Evolutionary conservation across 805 yeast genomes (phyloP).

Genomic region (Jamesozyma hellenica): DNA sequence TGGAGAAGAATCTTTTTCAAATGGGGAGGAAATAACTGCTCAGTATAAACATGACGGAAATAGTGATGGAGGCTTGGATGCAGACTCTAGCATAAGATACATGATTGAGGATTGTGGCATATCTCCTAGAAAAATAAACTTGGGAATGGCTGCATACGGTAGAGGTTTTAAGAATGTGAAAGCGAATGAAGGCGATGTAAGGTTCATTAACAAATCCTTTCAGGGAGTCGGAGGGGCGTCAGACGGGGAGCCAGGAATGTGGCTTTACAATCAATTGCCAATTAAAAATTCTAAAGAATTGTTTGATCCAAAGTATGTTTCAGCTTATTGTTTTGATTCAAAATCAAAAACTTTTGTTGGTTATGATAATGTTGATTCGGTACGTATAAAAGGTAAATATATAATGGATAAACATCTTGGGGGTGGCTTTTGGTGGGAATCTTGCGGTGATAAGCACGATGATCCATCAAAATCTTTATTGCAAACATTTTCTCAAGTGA

Average conservation of each 20-base stretch:
- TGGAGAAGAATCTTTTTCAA: conserved; percentile 9
- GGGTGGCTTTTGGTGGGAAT: conserved; percentile 96
- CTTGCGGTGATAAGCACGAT: conserved; percentile 54
- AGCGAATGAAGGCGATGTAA: conserved; percentile 19
- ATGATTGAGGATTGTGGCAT: conserved; percentile 37
- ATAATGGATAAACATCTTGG: conserved; percentile 42
- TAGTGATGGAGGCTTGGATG: conserved; percentile 33
- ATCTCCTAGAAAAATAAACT: conserved; percentile 40
- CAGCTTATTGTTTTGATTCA: conserved; percentile 43
- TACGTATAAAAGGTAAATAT: conserved; percentile 49
- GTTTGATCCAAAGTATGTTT: conserved; percentile 43
- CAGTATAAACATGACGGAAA: conserved; percentile 8
- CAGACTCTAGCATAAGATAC: conserved; percentile 37
- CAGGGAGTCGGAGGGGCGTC: conserved; percentile 35
- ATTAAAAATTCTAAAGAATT: conserved; percentile 34
- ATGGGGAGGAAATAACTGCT: background rate
- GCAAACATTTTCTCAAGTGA: conserved; percentile 33
- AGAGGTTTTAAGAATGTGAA: conserved; percentile 38
- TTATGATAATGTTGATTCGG: conserved; percentile 57
- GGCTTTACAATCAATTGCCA: conserved; percentile 51
- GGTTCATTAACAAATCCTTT: conserved; percentile 32
- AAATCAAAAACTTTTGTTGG: conserved; percentile 35
- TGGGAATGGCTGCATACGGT: conserved; percentile 90
- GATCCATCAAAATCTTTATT: conserved; percentile 34
- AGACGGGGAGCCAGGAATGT: conserved; percentile 40